Conservation (phyloP, 495 filamentous ascomycete species). For the Xylaria curta region DNA sequence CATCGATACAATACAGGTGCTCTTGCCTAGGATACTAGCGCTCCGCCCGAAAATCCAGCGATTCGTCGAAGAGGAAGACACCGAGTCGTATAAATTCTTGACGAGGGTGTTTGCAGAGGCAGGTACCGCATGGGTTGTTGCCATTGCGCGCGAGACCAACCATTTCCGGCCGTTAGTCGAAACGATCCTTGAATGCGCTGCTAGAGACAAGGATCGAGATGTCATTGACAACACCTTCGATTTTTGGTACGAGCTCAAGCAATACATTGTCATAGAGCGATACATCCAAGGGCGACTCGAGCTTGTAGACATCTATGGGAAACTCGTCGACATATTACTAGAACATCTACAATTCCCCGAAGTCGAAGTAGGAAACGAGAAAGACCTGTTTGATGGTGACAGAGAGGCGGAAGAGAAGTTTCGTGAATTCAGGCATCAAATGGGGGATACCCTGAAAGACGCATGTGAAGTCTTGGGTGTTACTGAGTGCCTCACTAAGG, state of each 20-base stretch:
- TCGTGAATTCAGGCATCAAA: constrained; percentile 91
- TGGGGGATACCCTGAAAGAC: constrained; percentile 98
- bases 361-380: constrained; percentile 72
- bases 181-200: constrained; percentile 86
- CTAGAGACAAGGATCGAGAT: constrained; percentile 84
- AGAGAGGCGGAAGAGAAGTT: constrained; percentile 97
- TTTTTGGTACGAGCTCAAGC: constrained; percentile 99
- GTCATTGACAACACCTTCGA: constrained; percentile 89
- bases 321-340: constrained; percentile 92
- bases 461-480: constrained; percentile 95
- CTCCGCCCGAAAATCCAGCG: constrained; percentile 79
- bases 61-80: constrained; percentile 79
- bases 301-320: constrained; percentile 79
- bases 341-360: constrained; percentile 87
- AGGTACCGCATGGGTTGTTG: constrained; percentile 90
- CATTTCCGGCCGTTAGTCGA: constrained; percentile 90
- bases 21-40: constrained; percentile 84
- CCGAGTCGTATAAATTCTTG: constrained; percentile 85
- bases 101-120: constrained; percentile 92
- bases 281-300: constrained; percentile 81
- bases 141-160: constrained; percentile 81
- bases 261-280: constrained; percentile 87
- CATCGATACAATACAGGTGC: constrained; percentile 74
- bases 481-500: constrained; percentile 85
- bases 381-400: constrained; percentile 93